phyloP scores from a whole-genome alignment of 306 rosid species.

The Malus sieversii region DNA sequence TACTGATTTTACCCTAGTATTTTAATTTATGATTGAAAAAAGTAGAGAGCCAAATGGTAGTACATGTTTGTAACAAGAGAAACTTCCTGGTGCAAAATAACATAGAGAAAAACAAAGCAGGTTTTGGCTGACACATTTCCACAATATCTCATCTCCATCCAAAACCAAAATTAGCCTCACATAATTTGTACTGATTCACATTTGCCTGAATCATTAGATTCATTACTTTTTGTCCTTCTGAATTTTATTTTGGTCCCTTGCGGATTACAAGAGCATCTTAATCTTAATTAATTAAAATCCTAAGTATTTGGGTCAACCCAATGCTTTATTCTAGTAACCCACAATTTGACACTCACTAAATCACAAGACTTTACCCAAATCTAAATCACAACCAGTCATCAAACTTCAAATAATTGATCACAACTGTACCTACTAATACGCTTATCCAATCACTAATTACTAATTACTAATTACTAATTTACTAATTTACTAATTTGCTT shows the following conservation, averaged over 20 bases:
- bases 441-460: neutral
- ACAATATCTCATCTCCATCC: neutral
- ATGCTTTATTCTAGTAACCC: conserved; percentile 7
- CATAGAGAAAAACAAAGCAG: conserved; percentile 26
- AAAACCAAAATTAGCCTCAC: neutral
- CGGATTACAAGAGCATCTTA: conserved; percentile 29
- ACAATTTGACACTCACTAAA: conserved; percentile 27
- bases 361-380: conserved; percentile 11
- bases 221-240: neutral
- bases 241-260: conserved; percentile 18
- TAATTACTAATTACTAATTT: neutral
- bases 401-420: neutral
- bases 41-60: neutral
- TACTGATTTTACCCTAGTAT: neutral
- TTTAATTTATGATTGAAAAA: neutral
- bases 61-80: conserved; percentile 13
- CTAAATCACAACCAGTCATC: conserved; percentile 6
- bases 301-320: conserved; percentile 31
- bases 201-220: neutral
- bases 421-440: neutral
- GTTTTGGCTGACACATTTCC: neutral
- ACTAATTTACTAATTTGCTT: neutral
- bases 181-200: neutral
- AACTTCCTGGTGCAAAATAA: conserved; percentile 15
- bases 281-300: neutral